Base-by-base conservation (phyloP, 257 asterid genomes). In the Buddleja alternifolia region DNA sequence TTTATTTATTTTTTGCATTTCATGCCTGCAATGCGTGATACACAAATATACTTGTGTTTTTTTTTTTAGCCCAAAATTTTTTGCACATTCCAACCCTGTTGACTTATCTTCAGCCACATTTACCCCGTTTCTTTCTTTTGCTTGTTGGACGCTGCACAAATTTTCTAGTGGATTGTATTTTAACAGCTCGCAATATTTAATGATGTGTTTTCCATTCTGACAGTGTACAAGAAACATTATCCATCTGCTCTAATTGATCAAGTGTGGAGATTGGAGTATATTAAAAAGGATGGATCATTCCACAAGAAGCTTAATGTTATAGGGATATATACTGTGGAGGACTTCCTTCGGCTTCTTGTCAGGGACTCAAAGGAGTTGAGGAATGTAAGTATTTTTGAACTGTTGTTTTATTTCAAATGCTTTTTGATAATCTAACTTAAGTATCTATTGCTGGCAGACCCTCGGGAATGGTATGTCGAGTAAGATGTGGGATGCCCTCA, bases 381-480 rank as follows among this genome's bases (percentile, higher is more conserved):
- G 69, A 87, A 45, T 77, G 99, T 93, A 78, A 75, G 96, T 72
- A 29, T 72, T 14, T 66, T 19, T 50, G 11, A 29, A 29, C 5
- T 5, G 34, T 29, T 29, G n/a, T 29, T 29, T 29, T 39, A 55
- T 69, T 69, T 8, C 39, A 65, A 63, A 3, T 48, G 52, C 39
- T 36, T 60, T 29, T 40, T 73, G 20, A 53, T 55, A 21, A 3
- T 46, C 16, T 77, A 45, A 23, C 56, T 25, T 19, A 14, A 51
- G 15, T 37, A 25, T 51, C 39, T 45, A 45, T 57, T 65, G 50
- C 69, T 55, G 53, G 72, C 92, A 94, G 99, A 91, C 81, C 57
- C 96, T 94, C 54, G 99, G 99, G 60, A 91, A 88, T 76, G 97
- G 99, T 47, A 94, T 94, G 99, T 94, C 99, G 60, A 94, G 89